Evolutionary conservation across 192 early-diverging fungal species (phyloP).

Genomic region (Haplosporangium gracile): DNA sequence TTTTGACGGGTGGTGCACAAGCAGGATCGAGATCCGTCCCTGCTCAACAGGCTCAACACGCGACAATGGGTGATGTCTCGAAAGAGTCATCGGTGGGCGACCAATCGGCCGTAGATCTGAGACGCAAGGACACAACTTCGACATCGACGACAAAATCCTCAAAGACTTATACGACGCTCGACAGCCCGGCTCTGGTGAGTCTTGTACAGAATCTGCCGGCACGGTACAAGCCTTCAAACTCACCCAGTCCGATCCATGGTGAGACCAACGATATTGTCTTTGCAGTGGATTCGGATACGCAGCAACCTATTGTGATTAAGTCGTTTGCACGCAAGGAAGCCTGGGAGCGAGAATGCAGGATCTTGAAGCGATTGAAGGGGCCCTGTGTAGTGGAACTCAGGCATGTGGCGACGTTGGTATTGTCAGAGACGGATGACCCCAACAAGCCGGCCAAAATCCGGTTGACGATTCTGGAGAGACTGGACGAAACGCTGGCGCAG

Average conservation of each 20-base stretch:
- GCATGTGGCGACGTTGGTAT: slow-evolving; percentile 64
- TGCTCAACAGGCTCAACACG: neutral
- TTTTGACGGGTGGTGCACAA: neutral
- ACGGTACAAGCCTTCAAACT: slow-evolving; percentile 54
- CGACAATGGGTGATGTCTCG: neutral
- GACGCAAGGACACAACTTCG: slow-evolving; percentile 45
- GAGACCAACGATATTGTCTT: slow-evolving; percentile 62
- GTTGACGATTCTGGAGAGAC: slow-evolving; percentile 59
- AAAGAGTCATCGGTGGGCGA: neutral
- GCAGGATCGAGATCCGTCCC: neutral
- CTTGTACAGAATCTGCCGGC: slow-evolving; percentile 58
- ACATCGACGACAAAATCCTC: slow-evolving; percentile 48
- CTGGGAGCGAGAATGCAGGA: slow-evolving; percentile 66
- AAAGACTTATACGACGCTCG: slow-evolving; percentile 25
- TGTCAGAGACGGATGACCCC: slow-evolving; percentile 52
- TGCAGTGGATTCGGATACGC: slow-evolving; percentile 50
- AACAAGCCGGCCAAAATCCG: slow-evolving; percentile 44
- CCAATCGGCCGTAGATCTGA: neutral
- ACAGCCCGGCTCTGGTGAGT: slow-evolving; percentile 31
- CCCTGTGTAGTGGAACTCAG: slow-evolving; percentile 59
- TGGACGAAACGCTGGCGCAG: slow-evolving; percentile 63
- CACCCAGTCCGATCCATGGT: slow-evolving; percentile 56
- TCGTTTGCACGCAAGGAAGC: slow-evolving; percentile 64
- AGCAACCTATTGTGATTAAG: slow-evolving; percentile 58
- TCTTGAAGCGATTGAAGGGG: slow-evolving; percentile 56